These are phyloP conservation scores for Stachybotrys chartarum DNA, from an alignment of 2,329 filamentous ascomycete genomes.

Conservation along the genomic window DNA sequence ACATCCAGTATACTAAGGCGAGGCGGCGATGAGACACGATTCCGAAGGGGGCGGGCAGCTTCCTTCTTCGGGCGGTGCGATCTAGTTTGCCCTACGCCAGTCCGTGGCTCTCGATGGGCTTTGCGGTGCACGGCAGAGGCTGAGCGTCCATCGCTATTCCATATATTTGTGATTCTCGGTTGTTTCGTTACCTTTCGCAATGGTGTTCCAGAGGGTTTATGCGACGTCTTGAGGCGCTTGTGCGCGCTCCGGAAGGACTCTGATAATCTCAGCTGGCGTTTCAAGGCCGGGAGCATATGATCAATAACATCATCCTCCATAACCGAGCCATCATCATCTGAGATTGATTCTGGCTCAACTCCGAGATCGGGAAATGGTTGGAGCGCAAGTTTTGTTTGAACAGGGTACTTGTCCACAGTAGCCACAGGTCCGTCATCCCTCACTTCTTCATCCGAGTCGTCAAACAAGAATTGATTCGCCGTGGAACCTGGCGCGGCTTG, in stretches of 20 bases:
- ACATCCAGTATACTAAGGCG: constrained; percentile 56
- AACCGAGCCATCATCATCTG: constrained; percentile 26
- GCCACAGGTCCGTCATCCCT: background rate
- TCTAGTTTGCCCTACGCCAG: background rate
- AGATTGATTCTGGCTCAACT: constrained; percentile 5
- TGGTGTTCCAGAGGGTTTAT: background rate
- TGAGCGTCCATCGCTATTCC: background rate
- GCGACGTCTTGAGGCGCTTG: constrained; percentile 14
- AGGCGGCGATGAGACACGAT: constrained; percentile 24
- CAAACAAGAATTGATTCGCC: constrained; percentile 30
- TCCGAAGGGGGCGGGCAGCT: background rate
- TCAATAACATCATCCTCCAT: constrained; percentile 48
- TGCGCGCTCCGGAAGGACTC: constrained; percentile 15
- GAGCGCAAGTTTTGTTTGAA: constrained; percentile 17
- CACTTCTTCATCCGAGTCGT: constrained; percentile 38
- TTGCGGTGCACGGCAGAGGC: background rate
- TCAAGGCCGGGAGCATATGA: constrained; percentile 37
- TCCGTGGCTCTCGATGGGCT: background rate
- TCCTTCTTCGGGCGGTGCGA: background rate
- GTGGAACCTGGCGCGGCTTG: constrained; percentile 19
- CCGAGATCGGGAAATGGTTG: constrained; percentile 4
- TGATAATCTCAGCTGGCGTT: constrained; percentile 26
- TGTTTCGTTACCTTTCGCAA: background rate
- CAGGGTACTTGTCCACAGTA: constrained; percentile 6
- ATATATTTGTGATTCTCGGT: background rate